Evolutionary conservation across 805 yeast species (phyloP), one percentile per base, ranked within the genome.

Genomic region (Cyberlindnera xylosilytica): DNA sequence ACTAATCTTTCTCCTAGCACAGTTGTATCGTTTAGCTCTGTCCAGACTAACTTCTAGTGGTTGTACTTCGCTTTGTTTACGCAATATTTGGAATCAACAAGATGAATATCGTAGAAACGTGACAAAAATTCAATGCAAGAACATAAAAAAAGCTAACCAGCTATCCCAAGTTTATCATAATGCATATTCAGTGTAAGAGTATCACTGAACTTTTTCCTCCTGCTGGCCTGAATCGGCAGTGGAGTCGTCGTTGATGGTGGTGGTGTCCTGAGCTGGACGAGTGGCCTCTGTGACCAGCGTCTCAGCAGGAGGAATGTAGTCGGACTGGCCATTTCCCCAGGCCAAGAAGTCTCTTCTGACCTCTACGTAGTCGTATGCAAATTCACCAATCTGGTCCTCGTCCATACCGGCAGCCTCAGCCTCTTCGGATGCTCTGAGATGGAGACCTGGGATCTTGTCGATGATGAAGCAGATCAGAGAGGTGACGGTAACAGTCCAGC

Each of bases 321-420:
- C 44, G 8, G 18, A 29, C 3, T 28, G 16, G 13, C 52, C 55
- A 30, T 42, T 48, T 3, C 72, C 73, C 74, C 74, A 69, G 33
- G 68, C 62, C 41, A 81, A 74, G 64, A 82, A 91, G 67, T 90
- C 96, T 62, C 98, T 78, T 65, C 98, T 79, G 12, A 91, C 95
- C 70, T 91, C 99, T 44, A 91, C 97, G 61, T 89, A 91, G 65
- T 91, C 98, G 63, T 91, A 91, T n/a, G 98, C 98, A 66, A 90
- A 91, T 66, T 91, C 99, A 39, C 98, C 99, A 53, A 91, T 87
- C 68, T 91, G 97, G 66, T 88, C 96, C 63, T 90, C 97, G 63
- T 91, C 99, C 69, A 90, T 77, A 44, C 99, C 99, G 24, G 72
- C 70, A 50, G 83, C 87, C 64, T 91, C 99, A 18, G 83, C 96